These are phyloP conservation scores for Ascoidea asiatica DNA, from an alignment of 805 yeast genomes.

Conservation along the genomic window DNA sequence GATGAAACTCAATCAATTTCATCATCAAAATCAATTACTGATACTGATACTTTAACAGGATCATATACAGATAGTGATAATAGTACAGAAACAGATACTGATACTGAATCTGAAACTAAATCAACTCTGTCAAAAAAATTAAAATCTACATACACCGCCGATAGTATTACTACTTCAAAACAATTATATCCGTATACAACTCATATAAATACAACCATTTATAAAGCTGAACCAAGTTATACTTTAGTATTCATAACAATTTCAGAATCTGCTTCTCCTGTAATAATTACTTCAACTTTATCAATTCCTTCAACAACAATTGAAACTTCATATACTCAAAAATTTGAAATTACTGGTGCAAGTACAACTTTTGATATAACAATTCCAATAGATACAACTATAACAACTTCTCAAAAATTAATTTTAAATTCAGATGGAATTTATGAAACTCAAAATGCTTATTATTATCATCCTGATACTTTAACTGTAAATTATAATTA, in stretches of 20 bases:
- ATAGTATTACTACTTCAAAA: no score
- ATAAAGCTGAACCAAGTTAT: not conserved
- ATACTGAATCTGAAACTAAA: no score
- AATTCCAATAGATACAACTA: not conserved
- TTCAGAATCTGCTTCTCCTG: constrained; percentile 7
- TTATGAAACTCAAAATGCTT: not conserved
- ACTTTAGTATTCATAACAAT: constrained; percentile 9
- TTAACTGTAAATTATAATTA: not conserved
- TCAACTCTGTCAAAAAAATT: no score
- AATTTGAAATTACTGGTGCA: not conserved
- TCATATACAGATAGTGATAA: no score
- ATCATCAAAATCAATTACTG: no score
- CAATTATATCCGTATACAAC: no score
- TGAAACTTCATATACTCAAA: constrained; percentile 4
- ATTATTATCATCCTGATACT: not conserved
- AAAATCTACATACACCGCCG: no score
- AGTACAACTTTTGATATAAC: not conserved
- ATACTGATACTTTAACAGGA: no score
- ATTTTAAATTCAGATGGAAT: no score
- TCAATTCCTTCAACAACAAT: constrained; percentile 2
- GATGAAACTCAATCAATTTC: no score
- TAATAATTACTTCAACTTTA: constrained; percentile 6
- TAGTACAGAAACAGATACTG: no score
- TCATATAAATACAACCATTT: no score
- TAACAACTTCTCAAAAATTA: not conserved